Conservation (phyloP, 106 monocot genomes). For the Chionographis japonica region DNA sequence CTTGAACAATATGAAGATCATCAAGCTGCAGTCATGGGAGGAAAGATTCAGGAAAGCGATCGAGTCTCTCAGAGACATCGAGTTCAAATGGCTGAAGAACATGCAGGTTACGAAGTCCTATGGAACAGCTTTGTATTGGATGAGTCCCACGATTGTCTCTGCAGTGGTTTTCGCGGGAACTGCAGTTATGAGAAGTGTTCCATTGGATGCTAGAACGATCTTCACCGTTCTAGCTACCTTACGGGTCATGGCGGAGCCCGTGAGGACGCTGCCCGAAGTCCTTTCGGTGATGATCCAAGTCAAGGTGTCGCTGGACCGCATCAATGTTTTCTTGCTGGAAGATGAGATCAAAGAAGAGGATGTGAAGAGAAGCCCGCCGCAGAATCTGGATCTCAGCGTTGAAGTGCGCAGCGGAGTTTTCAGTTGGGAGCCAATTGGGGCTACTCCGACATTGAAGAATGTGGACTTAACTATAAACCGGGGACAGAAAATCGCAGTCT, state of each 20-base stretch:
- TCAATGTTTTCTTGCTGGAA: slow-evolving; percentile 58
- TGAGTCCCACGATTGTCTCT: slow-evolving; percentile 67
- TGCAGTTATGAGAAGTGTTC: slow-evolving; percentile 36
- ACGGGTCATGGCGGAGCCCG: slow-evolving; percentile 65
- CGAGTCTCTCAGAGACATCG: slow-evolving; percentile 38
- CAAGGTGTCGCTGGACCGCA: slow-evolving; percentile 73
- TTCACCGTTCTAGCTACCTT: slow-evolving; percentile 73
- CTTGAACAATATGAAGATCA: slow-evolving; percentile 76
- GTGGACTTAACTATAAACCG: slow-evolving; percentile 28
- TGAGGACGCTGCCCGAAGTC: slow-evolving; percentile 71
- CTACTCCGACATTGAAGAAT: slow-evolving; percentile 30
- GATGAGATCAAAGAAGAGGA: slow-evolving; percentile 61
- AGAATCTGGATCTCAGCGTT: slow-evolving; percentile 16
- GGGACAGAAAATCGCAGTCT: slow-evolving; percentile 69
- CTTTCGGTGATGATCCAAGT: slow-evolving; percentile 64
- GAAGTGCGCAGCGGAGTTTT: slow-evolving; percentile 32
- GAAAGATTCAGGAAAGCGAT: slow-evolving; percentile 49
- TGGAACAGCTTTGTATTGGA: slow-evolving; percentile 63
- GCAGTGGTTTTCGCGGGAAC: slow-evolving; percentile 59
- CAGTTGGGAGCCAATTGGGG: slow-evolving; percentile 39
- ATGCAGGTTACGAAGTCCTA: slow-evolving; percentile 58
- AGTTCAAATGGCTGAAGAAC: slow-evolving; percentile 70
- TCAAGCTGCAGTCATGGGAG: slow-evolving; percentile 93
- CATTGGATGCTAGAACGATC: slow-evolving; percentile 61
- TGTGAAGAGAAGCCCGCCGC: slow-evolving; percentile 12